Conservation (phyloP, 768 basidiomycete species). For the Dioszegia aurantiaca region DNA sequence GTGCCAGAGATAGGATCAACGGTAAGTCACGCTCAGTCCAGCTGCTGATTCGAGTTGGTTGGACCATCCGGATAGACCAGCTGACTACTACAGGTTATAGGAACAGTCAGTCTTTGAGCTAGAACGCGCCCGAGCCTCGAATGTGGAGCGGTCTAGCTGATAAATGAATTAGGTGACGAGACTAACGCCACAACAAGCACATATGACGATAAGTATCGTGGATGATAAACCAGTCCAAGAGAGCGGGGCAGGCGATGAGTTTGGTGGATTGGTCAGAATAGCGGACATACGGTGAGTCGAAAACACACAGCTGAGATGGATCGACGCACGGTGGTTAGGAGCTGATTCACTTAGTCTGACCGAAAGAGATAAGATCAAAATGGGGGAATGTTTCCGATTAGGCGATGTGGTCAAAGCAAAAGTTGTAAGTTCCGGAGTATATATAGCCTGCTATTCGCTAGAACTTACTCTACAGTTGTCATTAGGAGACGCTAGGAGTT, state of each 20-base stretch:
- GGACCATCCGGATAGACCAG: background rate
- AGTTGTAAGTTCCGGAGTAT: slow-evolving; percentile 51
- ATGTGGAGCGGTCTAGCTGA: background rate
- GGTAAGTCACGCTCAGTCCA: slow-evolving; percentile 30
- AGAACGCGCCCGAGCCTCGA: background rate
- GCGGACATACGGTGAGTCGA: slow-evolving; percentile 49
- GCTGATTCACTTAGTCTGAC: slow-evolving; percentile 28
- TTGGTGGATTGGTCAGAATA: slow-evolving; percentile 50
- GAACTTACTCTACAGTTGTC: slow-evolving; percentile 45
- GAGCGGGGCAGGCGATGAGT: slow-evolving; percentile 44
- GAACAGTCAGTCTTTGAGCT: slow-evolving; percentile 32
- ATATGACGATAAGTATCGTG: slow-evolving; percentile 45
- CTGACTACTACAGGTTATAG: slow-evolving; percentile 31
- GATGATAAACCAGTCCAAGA: slow-evolving; percentile 49
- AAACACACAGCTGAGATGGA: no score
- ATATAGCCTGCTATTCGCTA: no score
- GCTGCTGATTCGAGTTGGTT: background rate
- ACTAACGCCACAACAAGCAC: slow-evolving; percentile 51
- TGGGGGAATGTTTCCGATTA: slow-evolving; percentile 52
- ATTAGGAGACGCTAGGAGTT: slow-evolving; percentile 52
- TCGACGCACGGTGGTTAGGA: background rate
- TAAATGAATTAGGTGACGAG: slow-evolving; percentile 33
- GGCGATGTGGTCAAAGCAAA: slow-evolving; percentile 52
- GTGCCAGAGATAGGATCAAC: slow-evolving; percentile 47
- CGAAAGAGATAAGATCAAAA: slow-evolving; percentile 47